A percentile compares a stretch with the other conserved stretches of the same genome.
These are phyloP conservation scores for Xylariaceae sp. DNA, from an alignment of 2,329 filamentous ascomycete species.

Conservation along the genomic window DNA sequence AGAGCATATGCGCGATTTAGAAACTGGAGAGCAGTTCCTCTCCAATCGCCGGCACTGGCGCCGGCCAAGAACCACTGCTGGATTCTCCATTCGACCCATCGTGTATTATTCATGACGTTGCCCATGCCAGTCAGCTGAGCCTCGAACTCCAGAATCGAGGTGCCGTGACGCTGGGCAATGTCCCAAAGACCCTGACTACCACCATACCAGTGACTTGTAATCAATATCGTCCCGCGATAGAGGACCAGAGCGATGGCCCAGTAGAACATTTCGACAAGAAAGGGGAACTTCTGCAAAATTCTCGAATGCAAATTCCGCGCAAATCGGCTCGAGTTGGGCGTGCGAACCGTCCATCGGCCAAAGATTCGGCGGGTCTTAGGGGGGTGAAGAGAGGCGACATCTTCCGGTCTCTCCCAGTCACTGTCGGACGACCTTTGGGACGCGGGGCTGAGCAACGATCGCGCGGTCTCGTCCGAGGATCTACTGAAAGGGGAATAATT, in stretches of 20 bases:
- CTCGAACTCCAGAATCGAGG: constrained; percentile 41
- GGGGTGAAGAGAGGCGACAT: constrained; percentile 20
- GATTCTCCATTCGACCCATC: constrained; percentile 38
- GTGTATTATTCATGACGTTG: constrained; percentile 27
- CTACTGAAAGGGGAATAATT: constrained; percentile 33
- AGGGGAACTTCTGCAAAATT: constrained; percentile 59
- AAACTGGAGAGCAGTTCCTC: constrained; percentile 36
- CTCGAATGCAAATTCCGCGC: constrained; percentile 52
- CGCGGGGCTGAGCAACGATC: constrained; percentile 20
- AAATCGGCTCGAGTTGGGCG: constrained; percentile 55
- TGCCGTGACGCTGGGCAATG: constrained; percentile 40
- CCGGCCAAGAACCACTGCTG: constrained; percentile 31
- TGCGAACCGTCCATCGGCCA: constrained; percentile 34
- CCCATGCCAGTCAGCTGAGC: constrained; percentile 26
- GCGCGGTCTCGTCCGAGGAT: constrained; percentile 17
- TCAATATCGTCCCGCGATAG: constrained; percentile 54
- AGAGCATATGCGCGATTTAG: constrained; percentile 46
- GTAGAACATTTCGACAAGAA: constrained; percentile 69
- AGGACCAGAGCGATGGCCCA: constrained; percentile 62
- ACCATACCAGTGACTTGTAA: constrained; percentile 47
- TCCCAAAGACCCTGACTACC: constrained; percentile 42
- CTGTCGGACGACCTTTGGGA: constrained; percentile 22
- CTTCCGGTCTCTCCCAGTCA: constrained; percentile 20
- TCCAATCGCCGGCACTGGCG: constrained; percentile 34
- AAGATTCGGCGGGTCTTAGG: constrained; percentile 30